Base-by-base conservation (phyloP, 208 protist genomes). In the Wallacemonas sp. region DNA sequence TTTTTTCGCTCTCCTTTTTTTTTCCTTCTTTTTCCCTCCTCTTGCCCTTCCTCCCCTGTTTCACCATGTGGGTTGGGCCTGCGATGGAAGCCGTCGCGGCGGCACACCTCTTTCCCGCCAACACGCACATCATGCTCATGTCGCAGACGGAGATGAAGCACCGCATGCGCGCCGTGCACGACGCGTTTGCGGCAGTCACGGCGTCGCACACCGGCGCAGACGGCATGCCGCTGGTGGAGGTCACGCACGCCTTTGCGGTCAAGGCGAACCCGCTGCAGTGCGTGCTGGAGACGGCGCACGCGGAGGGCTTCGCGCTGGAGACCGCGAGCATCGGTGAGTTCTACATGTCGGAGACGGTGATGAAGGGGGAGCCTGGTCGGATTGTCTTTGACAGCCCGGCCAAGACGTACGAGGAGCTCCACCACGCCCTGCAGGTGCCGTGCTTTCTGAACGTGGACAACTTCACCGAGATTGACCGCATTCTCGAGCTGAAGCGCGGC, bases 401-500 rank as follows among this genome's bases (percentile, higher is more conserved):
- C 28, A 89, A 92, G 68, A 90, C 81, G 31, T 31, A 83, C 26
- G 75, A 81, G 52, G 82, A 92, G 67, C 74, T 92, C 4, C 61
- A 67, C 55, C 64, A 77, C 62, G 79, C 82, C 14, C 70, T 92
- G 49, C 67, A 77, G 54, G 8, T 46, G 36, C 65, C 67, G 41
- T 84, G 79, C 68, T 86, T 77, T 57, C 57, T 91, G 38, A 91
- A 91, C 68, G 76, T 86, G n/a, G 85, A 91, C 74, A 89, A 88
- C 77, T 85, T 91, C 55, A 54, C 65, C 14, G 82, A 91, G 65
- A 71, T 91, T 11, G 68, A 83, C 20, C 79, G 76, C 48, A 77
- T 89, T 32, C 66, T 76, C 14, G 76, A 65, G 10, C 36, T 87
- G 31, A 55, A 63, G n/a, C 38, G 57, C 28, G 80, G 80, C 7